Conservation (phyloP, 2,329 filamentous ascomycete species). For the Chaetothyriales sp. region DNA sequence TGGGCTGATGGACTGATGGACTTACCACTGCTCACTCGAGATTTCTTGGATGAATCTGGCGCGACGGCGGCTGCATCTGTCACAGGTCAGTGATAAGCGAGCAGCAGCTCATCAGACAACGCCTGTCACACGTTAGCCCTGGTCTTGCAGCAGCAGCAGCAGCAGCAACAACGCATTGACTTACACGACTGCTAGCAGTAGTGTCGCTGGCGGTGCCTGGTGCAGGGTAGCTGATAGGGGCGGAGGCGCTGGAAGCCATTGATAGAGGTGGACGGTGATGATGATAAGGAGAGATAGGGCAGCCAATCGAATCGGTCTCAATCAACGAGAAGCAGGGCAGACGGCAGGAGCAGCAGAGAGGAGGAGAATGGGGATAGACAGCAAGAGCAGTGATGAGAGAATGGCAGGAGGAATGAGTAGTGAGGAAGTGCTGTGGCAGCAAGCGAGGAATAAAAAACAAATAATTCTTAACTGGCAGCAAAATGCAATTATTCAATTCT, state of each 20-base stretch:
- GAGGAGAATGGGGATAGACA: background rate
- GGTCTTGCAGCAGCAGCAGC: background rate
- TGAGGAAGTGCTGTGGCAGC: background rate
- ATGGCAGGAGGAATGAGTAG: background rate
- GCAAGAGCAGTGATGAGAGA: background rate
- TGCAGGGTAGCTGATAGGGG: background rate
- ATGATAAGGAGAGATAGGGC: background rate
- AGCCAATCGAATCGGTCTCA: background rate
- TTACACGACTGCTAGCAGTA: constrained; percentile 13
- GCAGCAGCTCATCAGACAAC: background rate
- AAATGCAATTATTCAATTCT: no score
- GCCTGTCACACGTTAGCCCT: constrained; percentile 2
- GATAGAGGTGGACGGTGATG: background rate
- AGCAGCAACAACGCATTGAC: constrained; percentile 1
- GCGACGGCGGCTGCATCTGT: constrained; percentile 33
- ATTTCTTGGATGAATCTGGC: constrained; percentile 34
- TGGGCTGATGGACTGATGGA: background rate
- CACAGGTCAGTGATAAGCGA: background rate
- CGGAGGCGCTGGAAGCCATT: background rate
- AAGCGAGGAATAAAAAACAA: background rate
- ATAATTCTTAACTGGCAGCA: no score
- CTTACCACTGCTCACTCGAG: constrained; percentile 28
- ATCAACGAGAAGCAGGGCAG: background rate
- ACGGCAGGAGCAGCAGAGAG: background rate
- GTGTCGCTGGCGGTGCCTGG: constrained; percentile 8